Evolutionary conservation across 2,329 filamentous ascomycete species (phyloP), one percentile per base, ranked within the genome.

Genomic region (Cytospora schulzeri): DNA sequence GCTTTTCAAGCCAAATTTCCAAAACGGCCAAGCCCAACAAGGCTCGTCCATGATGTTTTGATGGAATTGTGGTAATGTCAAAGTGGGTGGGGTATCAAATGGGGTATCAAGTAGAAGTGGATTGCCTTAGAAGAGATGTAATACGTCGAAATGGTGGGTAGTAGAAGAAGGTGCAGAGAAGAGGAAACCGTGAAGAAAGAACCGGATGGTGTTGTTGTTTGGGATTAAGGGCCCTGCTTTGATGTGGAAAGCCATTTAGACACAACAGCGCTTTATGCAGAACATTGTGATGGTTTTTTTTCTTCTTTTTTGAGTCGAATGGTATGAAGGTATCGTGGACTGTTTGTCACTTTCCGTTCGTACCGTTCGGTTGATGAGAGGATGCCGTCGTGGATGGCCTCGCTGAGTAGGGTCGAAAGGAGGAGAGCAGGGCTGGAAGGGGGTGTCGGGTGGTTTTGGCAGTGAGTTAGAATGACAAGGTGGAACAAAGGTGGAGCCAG

Each of bases 1-100:
- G 72, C 80, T 80, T 79, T 84, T 85, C 80, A 87, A 81, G 71
- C 83, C 84, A 77, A 87, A 87, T 74, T 87, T 87, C 84, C 85
- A 87, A 70, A 81, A 80, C 52, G 85, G 85, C 85, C 85, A 87
- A 69, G 79, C 77, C 72, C 75, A 78, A 68, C 74, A 78, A 35
- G 78, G 79, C 63, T 86, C 84, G 75, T 86, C 83, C 85, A 87
- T 87, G 33, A 22, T 41, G 19, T 29, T 17, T 22, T 53, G 63
- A 35, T 33, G 9, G 29, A 41, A 19, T n/a, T 22, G 31, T 19
- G 45, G n/a, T 58, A 31, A 60, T 45, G 41, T 48, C 60, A 56
- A 58, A 59, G 35, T 31, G 58, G 62, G 60, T 35, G 19, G 53
- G 62, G 53, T 65, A 59, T 64, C 59, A 67, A 56, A 60, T 66